These are phyloP conservation scores for Boehmeria nivea DNA, from an alignment of 306 rosid genomes.

Conservation along the genomic window DNA sequence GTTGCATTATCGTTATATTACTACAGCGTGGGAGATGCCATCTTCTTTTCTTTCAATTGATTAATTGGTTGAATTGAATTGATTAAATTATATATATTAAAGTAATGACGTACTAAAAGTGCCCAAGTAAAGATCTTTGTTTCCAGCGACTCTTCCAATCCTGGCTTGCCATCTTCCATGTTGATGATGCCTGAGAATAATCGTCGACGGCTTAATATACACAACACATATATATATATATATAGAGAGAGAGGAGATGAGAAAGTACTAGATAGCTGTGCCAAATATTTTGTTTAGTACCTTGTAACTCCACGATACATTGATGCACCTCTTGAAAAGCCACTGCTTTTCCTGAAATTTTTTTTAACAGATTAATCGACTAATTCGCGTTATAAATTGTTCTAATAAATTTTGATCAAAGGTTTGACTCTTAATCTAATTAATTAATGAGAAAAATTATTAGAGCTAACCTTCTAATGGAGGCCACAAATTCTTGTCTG, in stretches of 20 bases:
- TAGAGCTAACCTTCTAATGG: slow-evolving; percentile 67
- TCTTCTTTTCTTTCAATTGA: too few relatives aligned
- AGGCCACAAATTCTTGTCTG: slow-evolving; percentile 96
- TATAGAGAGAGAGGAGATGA: neutral
- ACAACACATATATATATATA: neutral
- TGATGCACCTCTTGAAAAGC: slow-evolving; percentile 97
- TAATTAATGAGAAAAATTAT: neutral
- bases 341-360: slow-evolving; percentile 87
- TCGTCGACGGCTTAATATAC: neutral
- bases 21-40: too few relatives aligned
- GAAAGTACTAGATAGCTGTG: neutral
- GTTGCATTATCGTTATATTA: too few relatives aligned
- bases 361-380: too few relatives aligned
- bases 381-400: too few relatives aligned
- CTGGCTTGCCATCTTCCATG: slow-evolving; percentile 99
- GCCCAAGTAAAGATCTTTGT: slow-evolving; percentile 96
- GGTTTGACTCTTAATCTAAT: neutral
- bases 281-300: slow-evolving; percentile 23
- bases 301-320: slow-evolving; percentile 99
- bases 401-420: too few relatives aligned
- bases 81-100: too few relatives aligned
- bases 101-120: slow-evolving; percentile 69
- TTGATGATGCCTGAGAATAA: slow-evolving; percentile 75
- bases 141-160: slow-evolving; percentile 98
- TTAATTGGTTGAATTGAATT: too few relatives aligned